These are phyloP conservation scores for Leccinum longicurvipes DNA, from an alignment of 768 basidiomycete species.

Conservation along the genomic window DNA sequence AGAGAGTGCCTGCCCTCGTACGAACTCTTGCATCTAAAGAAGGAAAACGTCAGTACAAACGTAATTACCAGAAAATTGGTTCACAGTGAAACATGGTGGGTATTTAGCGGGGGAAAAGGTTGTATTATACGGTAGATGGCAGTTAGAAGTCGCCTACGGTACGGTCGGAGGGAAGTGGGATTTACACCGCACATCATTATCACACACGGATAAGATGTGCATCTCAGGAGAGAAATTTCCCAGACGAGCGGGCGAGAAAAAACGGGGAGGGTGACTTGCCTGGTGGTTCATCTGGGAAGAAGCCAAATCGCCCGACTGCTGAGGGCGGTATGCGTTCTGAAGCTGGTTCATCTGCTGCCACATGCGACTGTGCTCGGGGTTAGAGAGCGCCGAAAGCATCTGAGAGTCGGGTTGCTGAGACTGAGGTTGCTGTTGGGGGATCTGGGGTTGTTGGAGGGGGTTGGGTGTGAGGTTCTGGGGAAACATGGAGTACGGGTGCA, in stretches of 20 bases:
- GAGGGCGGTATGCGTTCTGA: slow-evolving; percentile 42
- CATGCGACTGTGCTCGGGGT: slow-evolving; percentile 50
- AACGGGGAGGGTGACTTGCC: slow-evolving; percentile 38
- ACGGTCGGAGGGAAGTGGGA: slow-evolving; percentile 12
- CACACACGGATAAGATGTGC: slow-evolving; percentile 10
- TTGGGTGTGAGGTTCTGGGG: slow-evolving; percentile 44
- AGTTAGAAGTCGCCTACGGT: slow-evolving; percentile 16
- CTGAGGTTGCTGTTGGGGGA: slow-evolving; percentile 44
- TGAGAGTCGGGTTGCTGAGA: slow-evolving; percentile 40
- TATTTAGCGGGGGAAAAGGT: slow-evolving; percentile 1
- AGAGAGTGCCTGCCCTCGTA: slow-evolving; percentile 40
- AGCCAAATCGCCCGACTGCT: slow-evolving; percentile 40
- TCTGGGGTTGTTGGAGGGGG: slow-evolving; percentile 41
- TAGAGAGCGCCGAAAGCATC: slow-evolving; percentile 40
- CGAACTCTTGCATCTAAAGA: slow-evolving; percentile 43
- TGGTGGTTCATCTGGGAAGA: slow-evolving; percentile 41
- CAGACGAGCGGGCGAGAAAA: slow-evolving; percentile 14
- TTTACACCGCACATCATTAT: slow-evolving; percentile 16
- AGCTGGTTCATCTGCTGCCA: slow-evolving; percentile 58
- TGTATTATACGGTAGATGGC: neutral
- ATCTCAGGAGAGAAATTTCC: slow-evolving; percentile 15
- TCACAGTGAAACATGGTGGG: slow-evolving; percentile 4
- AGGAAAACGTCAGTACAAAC: slow-evolving; percentile 23
- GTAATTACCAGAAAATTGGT: slow-evolving; percentile 12
- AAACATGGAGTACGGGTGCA: slow-evolving; percentile 53